These are phyloP conservation scores for Leucocoprinus sp. DNA, from an alignment of 768 basidiomycete species.

Conservation along the genomic window DNA sequence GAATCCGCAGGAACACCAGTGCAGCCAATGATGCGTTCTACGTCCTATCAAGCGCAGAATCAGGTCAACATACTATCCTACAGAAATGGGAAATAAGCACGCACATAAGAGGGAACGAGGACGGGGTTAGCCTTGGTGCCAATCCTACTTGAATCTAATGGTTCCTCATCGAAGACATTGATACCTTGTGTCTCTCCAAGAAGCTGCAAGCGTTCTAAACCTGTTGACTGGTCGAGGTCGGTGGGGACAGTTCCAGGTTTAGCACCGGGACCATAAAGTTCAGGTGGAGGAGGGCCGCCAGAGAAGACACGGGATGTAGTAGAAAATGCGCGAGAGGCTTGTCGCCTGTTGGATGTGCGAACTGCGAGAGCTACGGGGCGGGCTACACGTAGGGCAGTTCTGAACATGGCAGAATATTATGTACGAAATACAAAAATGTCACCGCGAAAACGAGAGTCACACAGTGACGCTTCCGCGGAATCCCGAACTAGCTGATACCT, in stretches of 20 bases:
- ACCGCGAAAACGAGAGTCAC: conserved; percentile 15
- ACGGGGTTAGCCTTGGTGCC: conserved; percentile 87
- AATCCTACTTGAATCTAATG: conserved; percentile 75
- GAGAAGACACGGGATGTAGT: conserved; percentile 48
- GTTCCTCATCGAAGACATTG: conserved; percentile 82
- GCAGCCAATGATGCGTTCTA: conserved; percentile 84
- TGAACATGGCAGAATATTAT: conserved; percentile 27
- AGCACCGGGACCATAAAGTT: conserved; percentile 64
- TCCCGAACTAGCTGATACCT: conserved; percentile 16
- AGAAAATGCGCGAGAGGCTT: conserved; percentile 49
- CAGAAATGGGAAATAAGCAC: conserved; percentile 22
- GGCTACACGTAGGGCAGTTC: conserved; percentile 36
- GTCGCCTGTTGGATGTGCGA: conserved; percentile 28
- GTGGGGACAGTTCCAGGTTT: conserved; percentile 72
- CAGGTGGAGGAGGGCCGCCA: conserved; percentile 48
- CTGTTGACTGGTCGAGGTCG: conserved; percentile 87
- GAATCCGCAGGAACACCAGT: conserved; percentile 93
- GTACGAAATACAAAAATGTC: conserved; percentile 16
- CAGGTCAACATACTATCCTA: conserved; percentile 1
- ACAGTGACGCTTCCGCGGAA: conserved; percentile 22
- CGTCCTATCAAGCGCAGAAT: conserved; percentile 40
- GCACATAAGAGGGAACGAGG: conserved; percentile 78
- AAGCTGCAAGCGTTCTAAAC: conserved; percentile 92
- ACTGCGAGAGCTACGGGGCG: conserved; percentile 33
- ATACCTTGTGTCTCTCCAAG: conserved; percentile 83